Evolutionary conservation across 805 yeast genomes (phyloP), one percentile per base, ranked within the genome.

Genomic region (Saccharomyces paradoxus): DNA sequence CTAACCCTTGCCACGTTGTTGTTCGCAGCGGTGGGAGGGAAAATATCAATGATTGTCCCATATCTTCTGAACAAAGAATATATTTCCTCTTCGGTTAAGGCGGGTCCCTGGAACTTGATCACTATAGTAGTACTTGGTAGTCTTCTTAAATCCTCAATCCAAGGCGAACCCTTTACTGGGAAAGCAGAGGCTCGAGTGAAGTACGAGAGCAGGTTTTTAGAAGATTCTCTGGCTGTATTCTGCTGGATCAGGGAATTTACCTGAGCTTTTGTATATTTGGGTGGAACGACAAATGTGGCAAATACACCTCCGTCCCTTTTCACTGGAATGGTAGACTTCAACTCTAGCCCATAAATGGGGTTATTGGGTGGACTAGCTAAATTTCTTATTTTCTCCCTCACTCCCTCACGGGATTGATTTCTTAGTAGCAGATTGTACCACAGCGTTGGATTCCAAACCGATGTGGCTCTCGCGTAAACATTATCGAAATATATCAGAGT

Each of bases 261-360:
- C 24, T 80, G 83, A 46, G 79, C 77, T 4, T 78, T 71, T 4
- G 78, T 71, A 53, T 69, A 69, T 2, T 71, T 76, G 5, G 74
- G 76, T 0, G 91, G 88, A 29, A 87, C 80, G 30, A 74, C 69
- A 62, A 86, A 86, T 59, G 85, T 86, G 41, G 89, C 94, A 76
- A 92, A 91, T 1, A 89, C 97, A 48, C 98, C 98, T 52, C 97
- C 96, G 65, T 94, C 99, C 56, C 96, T 76, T 54, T 75, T 76
- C 53, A 91, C 79, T 0, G 94, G 86, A 31, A 84, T 80, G 30
- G 89, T 77, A 1, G 83, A 82, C 6, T 79, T 75, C 50, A 89
- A 73, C 29, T 76, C 70, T 26, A 83, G 55, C 1, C 73, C 75
- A 46, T 69, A 68, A n/a, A 75, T 69, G 1, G 76, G 73, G 22